Evolutionary conservation across 805 yeast species (phyloP).

Genomic region (Torulaspora gathmanii): DNA sequence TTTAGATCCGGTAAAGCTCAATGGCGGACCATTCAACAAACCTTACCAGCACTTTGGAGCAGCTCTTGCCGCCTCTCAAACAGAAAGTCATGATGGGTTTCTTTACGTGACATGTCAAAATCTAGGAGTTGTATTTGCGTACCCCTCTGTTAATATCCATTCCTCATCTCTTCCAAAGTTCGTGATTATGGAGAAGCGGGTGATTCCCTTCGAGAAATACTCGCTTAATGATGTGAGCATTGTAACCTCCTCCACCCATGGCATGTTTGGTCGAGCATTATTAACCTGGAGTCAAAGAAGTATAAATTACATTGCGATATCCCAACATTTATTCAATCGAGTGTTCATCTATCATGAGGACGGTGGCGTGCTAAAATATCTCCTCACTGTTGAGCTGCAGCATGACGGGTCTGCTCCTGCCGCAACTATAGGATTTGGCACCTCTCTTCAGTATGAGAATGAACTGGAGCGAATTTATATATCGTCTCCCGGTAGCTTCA

Average conservation of each 20-base stretch:
- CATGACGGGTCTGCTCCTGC: slow-evolving; percentile 17
- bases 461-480: slow-evolving; percentile 30
- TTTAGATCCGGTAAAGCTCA: slow-evolving; percentile 9
- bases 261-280: slow-evolving; percentile 24
- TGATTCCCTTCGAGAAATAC: slow-evolving; percentile 10
- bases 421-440: slow-evolving; percentile 35
- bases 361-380: slow-evolving; percentile 10
- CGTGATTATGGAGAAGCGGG: slow-evolving; percentile 10
- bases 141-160: slow-evolving; percentile 9
- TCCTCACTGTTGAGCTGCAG: slow-evolving; percentile 8
- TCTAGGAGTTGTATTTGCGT: slow-evolving; percentile 20
- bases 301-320: slow-evolving; percentile 18
- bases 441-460: slow-evolving; percentile 19
- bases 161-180: slow-evolving; percentile 16
- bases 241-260: slow-evolving; percentile 18
- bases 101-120: slow-evolving; percentile 23
- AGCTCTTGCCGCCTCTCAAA: slow-evolving; percentile 12
- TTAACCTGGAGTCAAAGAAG: slow-evolving; percentile 13
- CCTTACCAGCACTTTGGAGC: slow-evolving; percentile 26
- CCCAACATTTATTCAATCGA: slow-evolving; percentile 23
- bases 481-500: slow-evolving; percentile 41
- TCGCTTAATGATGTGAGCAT: slow-evolving; percentile 9
- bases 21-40: slow-evolving; percentile 14
- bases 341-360: slow-evolving; percentile 22
- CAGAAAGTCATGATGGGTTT: slow-evolving; percentile 3